Base-by-base conservation (phyloP, 805 yeast genomes). In the Cyberlindnera meyerae region DNA sequence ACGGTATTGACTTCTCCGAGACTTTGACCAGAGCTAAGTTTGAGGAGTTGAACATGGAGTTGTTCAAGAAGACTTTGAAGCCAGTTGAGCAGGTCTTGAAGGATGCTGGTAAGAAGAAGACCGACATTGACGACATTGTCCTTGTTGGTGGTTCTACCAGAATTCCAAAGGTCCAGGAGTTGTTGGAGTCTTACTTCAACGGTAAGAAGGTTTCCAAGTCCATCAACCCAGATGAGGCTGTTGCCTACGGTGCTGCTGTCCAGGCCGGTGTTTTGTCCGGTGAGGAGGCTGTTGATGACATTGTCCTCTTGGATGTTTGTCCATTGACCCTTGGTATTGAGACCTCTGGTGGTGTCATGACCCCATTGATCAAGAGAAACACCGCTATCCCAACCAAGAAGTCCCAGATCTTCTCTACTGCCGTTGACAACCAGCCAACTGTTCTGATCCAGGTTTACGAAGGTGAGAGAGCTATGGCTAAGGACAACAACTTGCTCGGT, bases 171-270 rank as follows among this genome's bases (percentile, higher is more conserved):
- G 90, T 90, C 54, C 97, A 89, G 73, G 83, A 85, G 69, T 75
- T 90, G 57, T 76, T 90, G 52, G 95, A 90, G 69, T 75, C 82
- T 48, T 88, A 68, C 77, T 90, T 90, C 62, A 79, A 82, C 58
- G 96, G 96, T 57, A 90, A 93, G 76, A 88, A 88, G 69, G 90
- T 95, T 49, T 86, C 95, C 52, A 90, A 89, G 77, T 90, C 96
- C 57, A 90, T 90, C 60, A 90, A 90, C 74, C 97, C 98, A 47
- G 98, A 90, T 71, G 98, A 90, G 75, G 98, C 98, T 63, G 97
- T 90, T 59, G 98, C 97, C 29, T 90, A 81, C 57, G 98, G 98
- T 77, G 97, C 97, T 44, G 97, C 98, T 47, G 97, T 90, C 47
- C 98, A 90, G 73, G 97, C 96, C 40, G 97, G 97, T 73, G 94